These are phyloP conservation scores for Nyctanthes arbortristis DNA, from an alignment of 257 asterid species.

Conservation along the genomic window DNA sequence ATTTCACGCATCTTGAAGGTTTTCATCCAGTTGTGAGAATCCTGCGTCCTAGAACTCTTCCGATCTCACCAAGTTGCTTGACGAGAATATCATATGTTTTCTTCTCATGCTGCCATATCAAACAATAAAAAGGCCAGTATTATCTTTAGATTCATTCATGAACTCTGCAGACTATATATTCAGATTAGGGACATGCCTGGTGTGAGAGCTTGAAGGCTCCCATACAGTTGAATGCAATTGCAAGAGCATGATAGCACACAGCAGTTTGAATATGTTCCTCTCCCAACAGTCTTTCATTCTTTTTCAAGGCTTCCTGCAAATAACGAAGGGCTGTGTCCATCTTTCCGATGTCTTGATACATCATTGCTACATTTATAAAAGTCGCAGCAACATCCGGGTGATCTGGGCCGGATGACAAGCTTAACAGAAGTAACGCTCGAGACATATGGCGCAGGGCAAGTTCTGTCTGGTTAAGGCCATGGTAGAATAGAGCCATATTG, in stretches of 20 bases:
- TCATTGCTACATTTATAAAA: slow-evolving; percentile 93
- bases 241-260: slow-evolving; percentile 96
- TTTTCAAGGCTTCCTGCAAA: slow-evolving; percentile 89
- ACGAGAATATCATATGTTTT: slow-evolving; percentile 91
- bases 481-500: slow-evolving; percentile 97
- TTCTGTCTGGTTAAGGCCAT: slow-evolving; percentile 93
- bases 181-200: slow-evolving; percentile 51
- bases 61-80: slow-evolving; percentile 94
- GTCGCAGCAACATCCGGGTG: slow-evolving; percentile 99
- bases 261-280: slow-evolving; percentile 98
- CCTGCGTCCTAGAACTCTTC: slow-evolving; percentile 91
- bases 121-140: slow-evolving; percentile 11
- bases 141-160: slow-evolving; percentile 4
- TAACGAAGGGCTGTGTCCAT: slow-evolving; percentile 92
- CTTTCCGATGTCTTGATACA: slow-evolving; percentile 93
- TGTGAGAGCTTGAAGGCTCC: slow-evolving; percentile 90
- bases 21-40: slow-evolving; percentile 90
- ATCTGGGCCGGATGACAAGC: slow-evolving; percentile 89
- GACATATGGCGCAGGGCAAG: slow-evolving; percentile 96
- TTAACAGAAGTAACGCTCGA: slow-evolving; percentile 73
- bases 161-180: slow-evolving; percentile 9
- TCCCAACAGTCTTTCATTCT: slow-evolving; percentile 82
- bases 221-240: slow-evolving; percentile 89
- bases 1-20: slow-evolving; percentile 85
- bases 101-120: slow-evolving; percentile 76